phyloP scores from a whole-genome alignment of 1,284 basidiomycete genomes.

The Neotropicomus parvogracilis region DNA sequence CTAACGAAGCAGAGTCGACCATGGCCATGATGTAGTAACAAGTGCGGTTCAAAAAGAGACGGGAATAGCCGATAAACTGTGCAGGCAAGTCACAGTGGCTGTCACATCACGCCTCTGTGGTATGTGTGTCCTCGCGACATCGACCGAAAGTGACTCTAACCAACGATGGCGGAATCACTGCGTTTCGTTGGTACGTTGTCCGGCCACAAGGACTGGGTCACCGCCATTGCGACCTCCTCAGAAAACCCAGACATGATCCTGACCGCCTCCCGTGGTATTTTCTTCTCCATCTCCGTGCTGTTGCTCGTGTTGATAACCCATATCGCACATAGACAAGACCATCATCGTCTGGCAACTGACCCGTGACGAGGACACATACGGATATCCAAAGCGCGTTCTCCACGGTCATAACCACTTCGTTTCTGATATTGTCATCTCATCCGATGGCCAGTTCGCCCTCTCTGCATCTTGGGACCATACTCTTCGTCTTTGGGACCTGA shows the following conservation, averaged over 20 bases:
- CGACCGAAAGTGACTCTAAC: constrained; percentile 33
- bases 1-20: neutral
- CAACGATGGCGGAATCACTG: constrained; percentile 78
- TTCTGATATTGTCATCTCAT: constrained; percentile 97
- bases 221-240: constrained; percentile 93
- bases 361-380: constrained; percentile 90
- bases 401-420: constrained; percentile 99
- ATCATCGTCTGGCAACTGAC: constrained; percentile 99
- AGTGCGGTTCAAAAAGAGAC: neutral
- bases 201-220: constrained; percentile 96
- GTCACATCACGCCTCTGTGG: constrained; percentile 41
- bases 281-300: constrained; percentile 17
- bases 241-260: constrained; percentile 98
- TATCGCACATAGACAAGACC: constrained; percentile 92
- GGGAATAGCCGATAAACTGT: constrained; percentile 40
- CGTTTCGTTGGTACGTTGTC: constrained; percentile 90
- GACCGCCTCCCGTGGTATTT: constrained; percentile 91
- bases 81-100: constrained; percentile 60
- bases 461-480: constrained; percentile 99
- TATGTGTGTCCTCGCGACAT: constrained; percentile 29
- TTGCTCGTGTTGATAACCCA: constrained; percentile 24
- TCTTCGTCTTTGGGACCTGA: constrained; percentile 98
- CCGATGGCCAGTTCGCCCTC: constrained; percentile 98
- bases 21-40: neutral
- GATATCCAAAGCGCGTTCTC: constrained; percentile 95